A percentile compares a stretch with the other conserved stretches of the same genome.
These are phyloP conservation scores for Boletus reticuloceps DNA, from an alignment of 768 basidiomycete genomes.

Conservation along the genomic window DNA sequence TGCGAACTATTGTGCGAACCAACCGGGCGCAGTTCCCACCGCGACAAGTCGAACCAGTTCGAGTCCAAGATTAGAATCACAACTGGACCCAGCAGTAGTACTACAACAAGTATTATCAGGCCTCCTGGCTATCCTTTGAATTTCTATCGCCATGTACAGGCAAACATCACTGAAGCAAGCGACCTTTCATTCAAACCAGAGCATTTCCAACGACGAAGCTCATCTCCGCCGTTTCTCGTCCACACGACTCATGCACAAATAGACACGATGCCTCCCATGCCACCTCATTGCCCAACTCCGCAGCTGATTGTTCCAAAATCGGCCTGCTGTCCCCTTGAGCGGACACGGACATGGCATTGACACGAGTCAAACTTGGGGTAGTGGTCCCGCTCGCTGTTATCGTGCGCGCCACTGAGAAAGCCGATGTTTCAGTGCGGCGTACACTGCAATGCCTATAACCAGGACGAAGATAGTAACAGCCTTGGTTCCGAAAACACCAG, in stretches of 20 bases:
- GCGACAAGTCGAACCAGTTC: slow-evolving; percentile 21
- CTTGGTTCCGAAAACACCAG: slow-evolving; percentile 55
- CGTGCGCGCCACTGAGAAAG: slow-evolving; percentile 14
- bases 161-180: too few species aligned
- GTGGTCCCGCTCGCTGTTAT: neutral
- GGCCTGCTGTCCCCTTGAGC: neutral
- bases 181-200: neutral
- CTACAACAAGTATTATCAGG: too few species aligned
- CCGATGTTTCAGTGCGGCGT: slow-evolving; percentile 45
- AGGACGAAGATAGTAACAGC: slow-evolving; percentile 41
- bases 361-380: neutral
- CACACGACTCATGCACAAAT: neutral
- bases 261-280: slow-evolving; percentile 7
- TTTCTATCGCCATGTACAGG: too few species aligned
- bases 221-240: slow-evolving; percentile 6
- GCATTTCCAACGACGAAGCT: neutral
- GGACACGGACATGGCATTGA: too few species aligned
- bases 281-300: neutral
- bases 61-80: neutral
- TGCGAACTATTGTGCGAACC: slow-evolving; percentile 24
- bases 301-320: slow-evolving; percentile 9
- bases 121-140: too few species aligned
- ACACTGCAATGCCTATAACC: slow-evolving; percentile 40
- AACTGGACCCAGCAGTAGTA: neutral
- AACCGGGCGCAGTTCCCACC: slow-evolving; percentile 25